phyloP scores from a whole-genome alignment of 2,329 filamentous ascomycete species.

The Pseudogymnoascus sp. region DNA sequence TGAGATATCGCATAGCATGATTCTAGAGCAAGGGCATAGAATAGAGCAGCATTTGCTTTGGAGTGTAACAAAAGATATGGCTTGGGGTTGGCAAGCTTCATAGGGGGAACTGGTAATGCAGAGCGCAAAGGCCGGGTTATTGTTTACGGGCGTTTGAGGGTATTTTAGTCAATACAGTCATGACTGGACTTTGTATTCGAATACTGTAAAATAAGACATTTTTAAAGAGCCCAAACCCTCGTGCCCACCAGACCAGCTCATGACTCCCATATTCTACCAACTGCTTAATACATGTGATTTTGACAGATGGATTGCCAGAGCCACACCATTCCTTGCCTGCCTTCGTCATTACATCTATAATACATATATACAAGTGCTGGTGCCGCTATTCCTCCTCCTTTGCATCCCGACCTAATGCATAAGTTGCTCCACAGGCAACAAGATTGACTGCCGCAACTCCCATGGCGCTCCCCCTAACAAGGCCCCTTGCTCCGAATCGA shows the following conservation, averaged over 20 bases:
- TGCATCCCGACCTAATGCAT: slow-evolving; percentile 40
- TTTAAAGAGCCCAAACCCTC: neutral
- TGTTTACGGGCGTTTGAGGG: slow-evolving; percentile 13
- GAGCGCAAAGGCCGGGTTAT: slow-evolving; percentile 21
- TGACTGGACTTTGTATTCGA: neutral
- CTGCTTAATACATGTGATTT: neutral
- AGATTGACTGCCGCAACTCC: slow-evolving; percentile 44
- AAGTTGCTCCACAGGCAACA: slow-evolving; percentile 43
- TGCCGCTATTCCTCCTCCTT: slow-evolving; percentile 17
- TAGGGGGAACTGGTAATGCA: slow-evolving; percentile 20
- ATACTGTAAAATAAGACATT: slow-evolving; percentile 2
- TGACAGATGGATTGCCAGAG: neutral
- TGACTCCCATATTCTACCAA: neutral
- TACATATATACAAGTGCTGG: slow-evolving; percentile 7
- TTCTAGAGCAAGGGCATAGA: neutral
- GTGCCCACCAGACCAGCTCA: neutral
- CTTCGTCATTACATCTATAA: neutral
- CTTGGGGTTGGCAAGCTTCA: neutral
- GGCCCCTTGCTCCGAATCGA: slow-evolving; percentile 43
- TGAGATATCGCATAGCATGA: slow-evolving; percentile 7
- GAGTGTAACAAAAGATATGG: slow-evolving; percentile 3
- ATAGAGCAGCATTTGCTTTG: neutral
- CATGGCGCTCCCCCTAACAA: slow-evolving; percentile 45
- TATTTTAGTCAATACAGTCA: slow-evolving; percentile 10
- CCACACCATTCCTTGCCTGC: neutral